Conservation (phyloP, 805 yeast genomes). For the Tetrapisispora phaffii region DNA sequence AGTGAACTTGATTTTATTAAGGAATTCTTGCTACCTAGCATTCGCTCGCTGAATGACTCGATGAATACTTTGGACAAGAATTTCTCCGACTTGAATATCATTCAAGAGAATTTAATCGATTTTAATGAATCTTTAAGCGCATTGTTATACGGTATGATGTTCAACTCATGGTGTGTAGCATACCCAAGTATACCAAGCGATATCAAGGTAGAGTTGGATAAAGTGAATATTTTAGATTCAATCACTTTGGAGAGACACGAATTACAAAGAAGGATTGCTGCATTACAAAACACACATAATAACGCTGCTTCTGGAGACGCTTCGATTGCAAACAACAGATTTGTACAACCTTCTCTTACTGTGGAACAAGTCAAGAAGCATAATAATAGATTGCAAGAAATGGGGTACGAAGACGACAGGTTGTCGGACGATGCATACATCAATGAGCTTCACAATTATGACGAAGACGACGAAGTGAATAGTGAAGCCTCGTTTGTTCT, state of each 20-base stretch:
- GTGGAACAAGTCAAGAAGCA: constrained; percentile 4
- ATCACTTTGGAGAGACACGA: constrained; percentile 14
- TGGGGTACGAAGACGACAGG: background rate
- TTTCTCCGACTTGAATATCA: constrained; percentile 43
- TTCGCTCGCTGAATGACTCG: constrained; percentile 39
- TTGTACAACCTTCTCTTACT: constrained; percentile 5
- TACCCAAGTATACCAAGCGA: constrained; percentile 34
- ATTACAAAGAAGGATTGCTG: background rate
- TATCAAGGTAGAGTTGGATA: constrained; percentile 18
- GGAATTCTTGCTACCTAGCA: constrained; percentile 34
- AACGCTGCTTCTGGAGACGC: background rate
- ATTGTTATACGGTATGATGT: constrained; percentile 66
- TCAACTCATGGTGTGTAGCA: constrained; percentile 84
- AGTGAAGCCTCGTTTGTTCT: constrained; percentile 30
- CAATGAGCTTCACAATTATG: background rate
- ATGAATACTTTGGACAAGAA: constrained; percentile 48
- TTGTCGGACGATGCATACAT: background rate
- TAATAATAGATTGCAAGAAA: background rate
- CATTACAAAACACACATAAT: background rate
- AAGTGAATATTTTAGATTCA: constrained; percentile 12
- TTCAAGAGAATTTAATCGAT: constrained; percentile 51
- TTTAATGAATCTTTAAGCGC: constrained; percentile 76
- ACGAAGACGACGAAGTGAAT: constrained; percentile 19
- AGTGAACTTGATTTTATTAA: constrained; percentile 9
- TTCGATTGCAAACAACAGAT: background rate